Conservation (phyloP, 192 early-diverging fungal species). For the Umbelopsis sp. region DNA sequence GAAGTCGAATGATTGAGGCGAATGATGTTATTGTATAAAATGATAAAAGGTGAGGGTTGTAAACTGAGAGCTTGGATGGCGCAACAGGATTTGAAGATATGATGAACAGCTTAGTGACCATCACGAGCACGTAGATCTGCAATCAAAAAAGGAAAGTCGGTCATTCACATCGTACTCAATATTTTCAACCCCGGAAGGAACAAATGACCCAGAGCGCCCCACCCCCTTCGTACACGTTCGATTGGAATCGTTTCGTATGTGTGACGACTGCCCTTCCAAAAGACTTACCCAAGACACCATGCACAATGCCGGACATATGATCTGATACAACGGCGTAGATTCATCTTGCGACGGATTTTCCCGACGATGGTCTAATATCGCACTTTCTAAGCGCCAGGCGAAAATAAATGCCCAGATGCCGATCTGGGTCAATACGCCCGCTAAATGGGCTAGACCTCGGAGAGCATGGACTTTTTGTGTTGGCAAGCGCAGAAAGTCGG, state of each 20-base stretch:
- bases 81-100: slow-evolving; percentile 29
- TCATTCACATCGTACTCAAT: slow-evolving; percentile 11
- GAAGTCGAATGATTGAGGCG: slow-evolving; percentile 5
- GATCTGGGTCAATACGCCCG: slow-evolving; percentile 24
- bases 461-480: slow-evolving; percentile 16
- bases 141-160: slow-evolving; percentile 14
- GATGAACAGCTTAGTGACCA: slow-evolving; percentile 37
- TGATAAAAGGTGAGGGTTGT: slow-evolving; percentile 33
- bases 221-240: background rate
- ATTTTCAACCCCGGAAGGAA: slow-evolving; percentile 8
- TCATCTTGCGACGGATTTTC: background rate
- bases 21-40: slow-evolving; percentile 26
- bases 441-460: slow-evolving; percentile 21
- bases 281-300: slow-evolving; percentile 29
- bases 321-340: slow-evolving; percentile 19
- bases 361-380: slow-evolving; percentile 20
- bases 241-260: too few species aligned
- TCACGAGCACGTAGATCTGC: slow-evolving; percentile 35
- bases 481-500: slow-evolving; percentile 30
- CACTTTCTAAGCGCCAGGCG: slow-evolving; percentile 36
- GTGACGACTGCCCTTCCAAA: background rate
- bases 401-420: slow-evolving; percentile 35
- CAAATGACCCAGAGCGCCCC: slow-evolving; percentile 14
- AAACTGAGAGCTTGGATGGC: slow-evolving; percentile 31
- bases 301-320: slow-evolving; percentile 22